These are phyloP conservation scores for Diaporthe sp. DNA, from an alignment of 2,329 filamentous ascomycete species.

Conservation along the genomic window DNA sequence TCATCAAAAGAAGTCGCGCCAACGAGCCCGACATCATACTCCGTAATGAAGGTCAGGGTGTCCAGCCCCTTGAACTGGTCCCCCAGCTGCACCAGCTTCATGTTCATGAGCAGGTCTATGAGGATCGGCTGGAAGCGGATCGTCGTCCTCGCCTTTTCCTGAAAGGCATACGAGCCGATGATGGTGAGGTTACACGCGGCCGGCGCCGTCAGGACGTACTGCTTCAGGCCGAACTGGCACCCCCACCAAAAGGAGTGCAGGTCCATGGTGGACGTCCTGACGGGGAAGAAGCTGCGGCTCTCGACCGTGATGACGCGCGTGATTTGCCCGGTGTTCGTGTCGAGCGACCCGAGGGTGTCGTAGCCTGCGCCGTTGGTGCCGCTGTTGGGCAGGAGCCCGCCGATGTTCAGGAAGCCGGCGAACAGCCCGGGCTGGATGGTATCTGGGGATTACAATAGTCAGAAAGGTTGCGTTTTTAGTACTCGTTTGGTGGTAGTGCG, in stretches of 20 bases:
- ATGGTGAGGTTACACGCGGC: slow-evolving; percentile 7
- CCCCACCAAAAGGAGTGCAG: background rate
- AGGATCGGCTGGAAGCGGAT: slow-evolving; percentile 4
- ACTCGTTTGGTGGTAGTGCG: background rate
- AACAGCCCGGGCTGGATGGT: background rate
- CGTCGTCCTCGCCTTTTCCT: background rate
- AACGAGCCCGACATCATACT: background rate
- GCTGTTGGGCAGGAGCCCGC: background rate
- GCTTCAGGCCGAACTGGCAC: slow-evolving; percentile 1
- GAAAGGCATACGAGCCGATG: background rate
- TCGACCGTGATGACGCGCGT: background rate
- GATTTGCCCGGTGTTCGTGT: background rate
- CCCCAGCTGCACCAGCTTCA: background rate
- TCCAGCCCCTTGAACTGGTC: slow-evolving; percentile 8
- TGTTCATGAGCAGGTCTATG: background rate
- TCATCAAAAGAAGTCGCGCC: slow-evolving; percentile 20
- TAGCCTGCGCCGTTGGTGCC: background rate
- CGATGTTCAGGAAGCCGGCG: background rate
- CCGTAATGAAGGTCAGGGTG: background rate
- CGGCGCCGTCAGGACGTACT: background rate
- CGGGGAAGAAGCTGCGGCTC: background rate
- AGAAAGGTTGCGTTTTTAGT: background rate
- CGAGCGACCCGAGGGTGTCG: slow-evolving; percentile 8
- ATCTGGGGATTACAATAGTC: background rate
- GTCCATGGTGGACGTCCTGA: background rate